Base-by-base conservation (phyloP, 768 basidiomycete genomes). In the Suillus discolor region DNA sequence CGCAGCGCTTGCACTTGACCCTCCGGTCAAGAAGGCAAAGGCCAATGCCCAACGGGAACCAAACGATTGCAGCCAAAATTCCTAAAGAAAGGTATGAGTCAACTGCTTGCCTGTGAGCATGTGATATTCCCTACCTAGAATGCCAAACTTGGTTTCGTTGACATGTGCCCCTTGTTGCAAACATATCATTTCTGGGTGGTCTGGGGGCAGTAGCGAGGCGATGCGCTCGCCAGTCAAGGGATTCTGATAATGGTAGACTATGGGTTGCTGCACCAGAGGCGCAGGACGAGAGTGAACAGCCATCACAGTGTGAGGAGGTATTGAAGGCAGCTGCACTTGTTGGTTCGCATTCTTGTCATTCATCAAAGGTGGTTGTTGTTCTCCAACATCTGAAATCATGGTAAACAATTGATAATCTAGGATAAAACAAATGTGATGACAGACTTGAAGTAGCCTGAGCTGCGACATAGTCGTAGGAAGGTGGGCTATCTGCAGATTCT, bases 1-100 rank as follows among this genome's bases (percentile, higher is more conserved):
- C 83, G 44, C 85, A 86, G n/a, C 83, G 79, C 31, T 72, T 75
- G 76, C 93, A 95, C 67, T 81, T 83, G 36, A 91, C 89, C 60
- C 82, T 79, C 53, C 89, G 83, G 74, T 95, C 93, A 31, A 95
- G 80, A 11, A 94, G 76, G 71, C 93, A 95, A 6, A 90, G 78
- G 2, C 87, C 91, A 45, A 95, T 83, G 6, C 93, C 93, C 0
- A 94, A 76, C 4, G 93, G 93, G 79, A 95, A 95, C 93, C 92
- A 94, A 66, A 94, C 79, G 31, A 95, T 78, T 5, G 93, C 93
- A 9, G 90, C 90, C n/a, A 95, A 77, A 39, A 94, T 76, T 63
- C 93, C 92, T 93, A 67, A 41, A 60, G 45, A 59, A 62, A 25
- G 20, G 39, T 5, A 47, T 11, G 6, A n/a, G 36, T 61, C 57